Base-by-base conservation (phyloP, 148 eudicot species). In the Camellia granthamiana region DNA sequence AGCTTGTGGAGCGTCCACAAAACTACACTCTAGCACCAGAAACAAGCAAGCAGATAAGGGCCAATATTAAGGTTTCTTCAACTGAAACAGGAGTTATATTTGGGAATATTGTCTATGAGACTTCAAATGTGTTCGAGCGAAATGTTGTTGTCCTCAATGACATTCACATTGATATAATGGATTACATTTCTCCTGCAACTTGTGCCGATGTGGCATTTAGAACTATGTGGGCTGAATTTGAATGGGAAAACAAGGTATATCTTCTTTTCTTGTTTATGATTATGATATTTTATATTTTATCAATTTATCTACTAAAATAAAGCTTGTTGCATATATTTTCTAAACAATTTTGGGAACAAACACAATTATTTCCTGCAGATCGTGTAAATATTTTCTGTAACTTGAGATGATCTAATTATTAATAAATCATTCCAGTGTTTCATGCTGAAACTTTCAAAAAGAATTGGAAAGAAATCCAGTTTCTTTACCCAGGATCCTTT, bases 141-240 rank as follows among this genome's bases (percentile, higher is more conserved):
- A 92, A 85, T 85, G 97, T 95, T n/a, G 91, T 95, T 67, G 99
- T 95, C 76, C 97, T 95, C 66, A 93, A 95, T 80, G 99, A 95
- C 89, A 95, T 95, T 71, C 97, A 95, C 85, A 95, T 95, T 76
- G 99, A 95, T 88, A 95, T 95, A 14, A 95, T 95, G 99, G 99
- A 95, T 74, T 95, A 93, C 84, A 95, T 95, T 62, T 93, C 97
- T 81, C 97, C 99, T 74, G 97, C 99, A 59, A 87, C 91, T 38
- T 95, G 97, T 78, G 88, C 90, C 80, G 97, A 93, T 87, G 93
- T 89, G 84, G 97, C 97, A 67, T 95, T 90, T 81, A 89, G 97
- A 81, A 88, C 91, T 66, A 95, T 95, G 97, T 93, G 98, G 97
- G 97, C 97, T 19, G 98, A 95, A 86, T 95, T 95, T 72, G 98